Conservation (phyloP, 805 yeast genomes). For the Alloascoidea africana region DNA sequence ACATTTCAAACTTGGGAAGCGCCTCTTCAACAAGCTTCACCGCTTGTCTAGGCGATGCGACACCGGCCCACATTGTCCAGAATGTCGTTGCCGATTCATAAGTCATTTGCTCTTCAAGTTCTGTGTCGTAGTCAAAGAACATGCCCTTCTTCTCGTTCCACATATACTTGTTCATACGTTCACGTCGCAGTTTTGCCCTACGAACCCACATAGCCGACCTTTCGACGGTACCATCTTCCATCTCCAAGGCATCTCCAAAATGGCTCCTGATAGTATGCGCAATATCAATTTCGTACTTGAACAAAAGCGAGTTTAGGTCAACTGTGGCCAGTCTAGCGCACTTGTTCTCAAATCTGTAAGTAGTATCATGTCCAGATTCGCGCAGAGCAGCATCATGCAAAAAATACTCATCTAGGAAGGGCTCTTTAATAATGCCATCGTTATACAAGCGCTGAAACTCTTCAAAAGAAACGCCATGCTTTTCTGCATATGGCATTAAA, state of each 20-base stretch:
- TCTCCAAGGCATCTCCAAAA: conserved; percentile 34
- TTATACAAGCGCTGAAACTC: conserved; percentile 63
- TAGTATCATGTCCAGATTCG: conserved; percentile 93
- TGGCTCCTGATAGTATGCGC: conserved; percentile 40
- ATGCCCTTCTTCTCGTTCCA: conserved; percentile 77
- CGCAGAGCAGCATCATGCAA: conserved; percentile 89
- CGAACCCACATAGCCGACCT: conserved; percentile 42
- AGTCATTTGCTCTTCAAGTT: conserved; percentile 33
- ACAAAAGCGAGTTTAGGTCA: conserved; percentile 72
- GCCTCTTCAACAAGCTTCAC: conserved; percentile 36
- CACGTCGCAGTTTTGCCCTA: conserved; percentile 40
- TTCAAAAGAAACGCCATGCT: conserved; percentile 38
- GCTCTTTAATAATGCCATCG: conserved; percentile 47
- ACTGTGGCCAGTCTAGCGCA: conserved; percentile 86
- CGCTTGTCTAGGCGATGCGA: conserved; percentile 59
- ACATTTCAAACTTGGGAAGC: conserved; percentile 58
- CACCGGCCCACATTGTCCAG: conserved; percentile 85
- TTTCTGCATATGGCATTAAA: conserved; percentile 50
- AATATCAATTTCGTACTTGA: conserved; percentile 84
- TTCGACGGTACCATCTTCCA: conserved; percentile 23
- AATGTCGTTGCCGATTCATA: conserved; percentile 83
- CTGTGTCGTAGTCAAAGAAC: conserved; percentile 73
- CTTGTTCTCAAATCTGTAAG: conserved; percentile 76
- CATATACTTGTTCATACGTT: conserved; percentile 44
- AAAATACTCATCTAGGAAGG: conserved; percentile 77